Percentiles rank a stretch among this genome's conserved stretches.
Evolutionary conservation across 1,139 yeast species (phyloP).

Genomic region (Nakaseomyces bracarensis): DNA sequence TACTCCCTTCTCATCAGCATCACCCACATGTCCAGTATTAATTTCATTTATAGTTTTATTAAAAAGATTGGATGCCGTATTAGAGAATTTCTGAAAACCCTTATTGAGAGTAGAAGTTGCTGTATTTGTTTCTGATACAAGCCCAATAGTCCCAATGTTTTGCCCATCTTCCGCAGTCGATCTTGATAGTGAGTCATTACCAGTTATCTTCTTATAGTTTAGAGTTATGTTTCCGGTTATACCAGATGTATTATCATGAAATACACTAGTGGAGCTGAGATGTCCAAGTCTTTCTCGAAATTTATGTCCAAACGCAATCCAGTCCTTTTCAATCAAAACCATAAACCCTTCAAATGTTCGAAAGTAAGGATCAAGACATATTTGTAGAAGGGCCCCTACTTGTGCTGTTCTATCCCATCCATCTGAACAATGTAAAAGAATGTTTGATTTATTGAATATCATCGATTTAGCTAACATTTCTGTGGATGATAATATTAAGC

Average conservation of each 20-base stretch:
- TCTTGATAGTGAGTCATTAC: neutral
- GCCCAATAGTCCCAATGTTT: no score
- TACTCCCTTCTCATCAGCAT: neutral
- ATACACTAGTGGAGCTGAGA: slow-evolving; percentile 39
- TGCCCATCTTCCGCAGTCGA: neutral
- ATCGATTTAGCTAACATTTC: slow-evolving; percentile 72
- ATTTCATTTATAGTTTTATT: slow-evolving; percentile 2
- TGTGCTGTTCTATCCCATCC: slow-evolving; percentile 99
- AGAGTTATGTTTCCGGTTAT: slow-evolving; percentile 5
- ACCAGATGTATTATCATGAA: slow-evolving; percentile 31
- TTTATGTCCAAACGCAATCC: slow-evolving; percentile 91
- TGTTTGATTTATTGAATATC: slow-evolving; percentile 73
- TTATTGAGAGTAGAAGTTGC: neutral
- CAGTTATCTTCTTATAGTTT: neutral
- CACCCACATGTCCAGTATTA: neutral
- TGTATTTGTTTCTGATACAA: neutral
- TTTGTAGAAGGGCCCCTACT: slow-evolving; percentile 71
- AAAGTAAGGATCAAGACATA: slow-evolving; percentile 84
- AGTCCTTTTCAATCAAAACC: slow-evolving; percentile 80
- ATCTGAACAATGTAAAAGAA: slow-evolving; percentile 88
- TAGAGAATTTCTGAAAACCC: neutral
- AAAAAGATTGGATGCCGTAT: slow-evolving; percentile 1
- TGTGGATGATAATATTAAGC: slow-evolving; percentile 64
- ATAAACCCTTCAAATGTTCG: slow-evolving; percentile 84
- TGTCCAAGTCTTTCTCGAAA: slow-evolving; percentile 81